Evolutionary conservation across 2,329 filamentous ascomycete species (phyloP), one percentile per base, ranked within the genome.

Genomic region (Pestalotiopsis sp.): DNA sequence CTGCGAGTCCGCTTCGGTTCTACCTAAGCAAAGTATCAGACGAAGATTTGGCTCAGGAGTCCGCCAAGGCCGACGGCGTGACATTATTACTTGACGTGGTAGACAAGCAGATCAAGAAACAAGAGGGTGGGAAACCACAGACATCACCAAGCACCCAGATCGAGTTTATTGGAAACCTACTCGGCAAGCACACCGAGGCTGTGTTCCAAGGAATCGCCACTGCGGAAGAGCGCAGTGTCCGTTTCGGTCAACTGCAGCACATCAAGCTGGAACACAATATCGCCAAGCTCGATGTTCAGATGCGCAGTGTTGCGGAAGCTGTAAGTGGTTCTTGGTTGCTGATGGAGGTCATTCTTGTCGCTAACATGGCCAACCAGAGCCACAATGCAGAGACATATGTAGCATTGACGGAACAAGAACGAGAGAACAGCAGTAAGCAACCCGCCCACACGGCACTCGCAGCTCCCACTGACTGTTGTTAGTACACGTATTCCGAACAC

Each of bases 141-240:
- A 82, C 85, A 72, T 85, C 84, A 70, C 83, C 86, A 14, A 79
- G 92, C 17, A 86, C 89, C 0, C 87, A 88, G 68, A 80, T 93
- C n/a, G 87, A 87, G 63, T 89, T 92, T 66, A 78, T 95, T 58
- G 87, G 89, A 13, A 82, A 84, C 12, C 86, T 89, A 68, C 80
- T 93, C 17, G 83, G 84, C 0, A 78, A 79, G 3, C 89, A 90
- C 74, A 88, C 90, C 11, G 84, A 84, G n/a, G 80, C 79, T 7
- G 85, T 93, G 1, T 93, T 94, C 74, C 80, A 87, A 66, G 84
- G 90, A 69, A 90, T 94, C 76, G 90, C 93, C 70, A 88, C 91
- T 78, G 88, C 91, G 6, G 87, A 94, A 80, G 85, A 88, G 74
- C 83, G 90, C 67, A 91, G 89, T 68, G 91, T 94, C 12, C 82